Evolutionary conservation across 441 rosid species (phyloP).

Genomic region (Flueggea neowawraea): DNA sequence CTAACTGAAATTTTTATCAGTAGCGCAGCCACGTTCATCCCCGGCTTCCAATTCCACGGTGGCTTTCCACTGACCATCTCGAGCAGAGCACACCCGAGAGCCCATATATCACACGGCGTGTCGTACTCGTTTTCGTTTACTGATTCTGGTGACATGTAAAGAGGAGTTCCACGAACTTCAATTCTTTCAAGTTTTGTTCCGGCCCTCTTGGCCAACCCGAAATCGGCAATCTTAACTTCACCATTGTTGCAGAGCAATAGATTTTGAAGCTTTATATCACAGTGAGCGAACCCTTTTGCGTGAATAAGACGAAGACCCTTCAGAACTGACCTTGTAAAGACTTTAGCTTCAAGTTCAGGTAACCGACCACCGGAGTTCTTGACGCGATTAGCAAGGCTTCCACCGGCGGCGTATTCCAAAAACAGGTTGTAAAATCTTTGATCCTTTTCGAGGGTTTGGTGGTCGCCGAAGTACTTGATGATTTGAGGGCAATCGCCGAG

Average conservation of each 20-base stretch:
- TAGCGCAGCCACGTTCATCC: conserved; percentile 35
- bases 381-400: conserved; percentile 54
- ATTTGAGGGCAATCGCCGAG: conserved; percentile 46
- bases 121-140: conserved; percentile 61
- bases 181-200: conserved; percentile 25
- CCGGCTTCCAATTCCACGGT: conserved; percentile 50
- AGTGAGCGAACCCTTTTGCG: conserved; percentile 67
- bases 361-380: conserved; percentile 42
- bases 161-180: conserved; percentile 76
- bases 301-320: conserved; percentile 64
- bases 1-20: conserved; percentile 63
- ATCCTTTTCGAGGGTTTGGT: conserved; percentile 40
- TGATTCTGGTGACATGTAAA: conserved; percentile 86
- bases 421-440: conserved; percentile 46
- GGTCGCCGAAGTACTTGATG: conserved; percentile 45
- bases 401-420: conserved; percentile 71
- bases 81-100: conserved; percentile 68
- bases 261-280: conserved; percentile 79
- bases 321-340: conserved; percentile 49
- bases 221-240: conserved; percentile 72
- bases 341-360: conserved; percentile 40
- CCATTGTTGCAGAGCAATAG: conserved; percentile 49
- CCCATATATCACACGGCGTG: conserved; percentile 79
- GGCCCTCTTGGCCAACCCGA: conserved; percentile 59
- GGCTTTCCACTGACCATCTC: conserved; percentile 82